Conservation (phyloP, 2,329 filamentous ascomycete genomes). For the Nakataea oryzae region DNA sequence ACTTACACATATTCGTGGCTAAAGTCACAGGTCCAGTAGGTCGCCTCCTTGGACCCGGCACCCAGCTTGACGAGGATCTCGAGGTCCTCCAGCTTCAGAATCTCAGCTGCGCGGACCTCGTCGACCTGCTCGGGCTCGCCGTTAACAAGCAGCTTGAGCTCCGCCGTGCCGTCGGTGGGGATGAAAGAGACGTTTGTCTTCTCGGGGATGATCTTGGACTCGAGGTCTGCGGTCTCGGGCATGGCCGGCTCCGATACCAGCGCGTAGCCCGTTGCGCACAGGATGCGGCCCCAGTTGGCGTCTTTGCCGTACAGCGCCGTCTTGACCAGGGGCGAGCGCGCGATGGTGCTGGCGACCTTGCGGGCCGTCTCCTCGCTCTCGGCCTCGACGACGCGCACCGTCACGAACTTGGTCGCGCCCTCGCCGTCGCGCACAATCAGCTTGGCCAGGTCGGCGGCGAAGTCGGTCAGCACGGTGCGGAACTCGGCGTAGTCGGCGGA, state of each 20-base stretch:
- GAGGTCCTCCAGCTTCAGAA: conserved; percentile 66
- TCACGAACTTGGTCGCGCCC: conserved; percentile 96
- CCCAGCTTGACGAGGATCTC: conserved; percentile 69
- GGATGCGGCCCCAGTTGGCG: conserved; percentile 95
- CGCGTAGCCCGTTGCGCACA: conserved; percentile 85
- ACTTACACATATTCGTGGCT: conserved; percentile 63
- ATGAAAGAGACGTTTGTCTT: conserved; percentile 71
- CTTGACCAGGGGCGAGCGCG: conserved; percentile 87
- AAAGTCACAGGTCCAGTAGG: conserved; percentile 81
- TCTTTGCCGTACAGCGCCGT: conserved; percentile 95
- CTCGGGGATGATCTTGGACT: conserved; percentile 44
- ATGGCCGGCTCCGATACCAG: conserved; percentile 48
- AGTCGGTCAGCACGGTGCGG: conserved; percentile 58
- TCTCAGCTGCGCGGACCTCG: conserved; percentile 65
- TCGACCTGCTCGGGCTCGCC: conserved; percentile 75
- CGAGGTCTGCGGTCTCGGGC: conserved; percentile 43
- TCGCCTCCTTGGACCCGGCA: conserved; percentile 56
- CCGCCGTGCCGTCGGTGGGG: conserved; percentile 63
- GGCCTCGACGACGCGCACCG: conserved; percentile 71
- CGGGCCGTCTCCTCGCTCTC: conserved; percentile 60
- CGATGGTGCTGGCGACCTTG: conserved; percentile 77
- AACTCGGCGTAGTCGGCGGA: conserved; percentile 61
- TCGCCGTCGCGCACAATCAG: conserved; percentile 94
- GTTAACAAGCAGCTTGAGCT: conserved; percentile 66
- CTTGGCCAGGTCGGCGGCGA: conserved; percentile 77